Conservation (phyloP, 2,329 filamentous ascomycete genomes). For the Colletotrichum truncatum region DNA sequence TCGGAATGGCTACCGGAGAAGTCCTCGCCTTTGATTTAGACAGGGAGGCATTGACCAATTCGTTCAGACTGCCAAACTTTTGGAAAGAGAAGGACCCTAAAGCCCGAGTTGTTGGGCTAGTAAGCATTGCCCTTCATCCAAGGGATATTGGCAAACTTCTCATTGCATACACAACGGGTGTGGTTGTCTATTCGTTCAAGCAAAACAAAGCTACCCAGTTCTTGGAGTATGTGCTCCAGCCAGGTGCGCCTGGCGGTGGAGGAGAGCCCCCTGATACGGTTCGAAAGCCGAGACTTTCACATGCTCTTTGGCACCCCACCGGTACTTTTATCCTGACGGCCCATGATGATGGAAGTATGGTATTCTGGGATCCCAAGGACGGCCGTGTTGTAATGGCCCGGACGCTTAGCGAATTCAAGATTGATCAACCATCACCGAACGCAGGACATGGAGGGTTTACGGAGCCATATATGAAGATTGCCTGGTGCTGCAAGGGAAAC, state of each 20-base stretch:
- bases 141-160: constrained; percentile 91
- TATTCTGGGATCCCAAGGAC: constrained; percentile 94
- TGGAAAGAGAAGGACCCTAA: constrained; percentile 80
- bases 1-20: constrained; percentile 85
- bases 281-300: constrained; percentile 79
- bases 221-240: constrained; percentile 84
- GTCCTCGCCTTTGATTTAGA: constrained; percentile 94
- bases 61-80: constrained; percentile 86
- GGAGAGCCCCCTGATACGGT: constrained; percentile 67
- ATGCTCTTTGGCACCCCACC: constrained; percentile 94
- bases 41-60: constrained; percentile 72
- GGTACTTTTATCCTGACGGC: constrained; percentile 89
- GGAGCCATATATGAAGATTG: constrained; percentile 80
- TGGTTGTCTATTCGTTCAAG: constrained; percentile 94
- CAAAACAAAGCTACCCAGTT: constrained; percentile 81
- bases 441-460: constrained; percentile 67
- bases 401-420: constrained; percentile 77
- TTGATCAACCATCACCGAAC: constrained; percentile 71
- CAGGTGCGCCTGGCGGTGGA: constrained; percentile 86
- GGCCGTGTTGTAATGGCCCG: constrained; percentile 85
- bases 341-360: constrained; percentile 90
- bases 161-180: constrained; percentile 90
- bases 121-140: constrained; percentile 87
- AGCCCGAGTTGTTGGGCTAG: constrained; percentile 69
- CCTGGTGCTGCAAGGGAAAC: constrained; percentile 95